Evolutionary conservation across 2,329 filamentous ascomycete genomes (phyloP), one percentile per base, ranked within the genome.

Genomic region (Fusarium cyanostomum): DNA sequence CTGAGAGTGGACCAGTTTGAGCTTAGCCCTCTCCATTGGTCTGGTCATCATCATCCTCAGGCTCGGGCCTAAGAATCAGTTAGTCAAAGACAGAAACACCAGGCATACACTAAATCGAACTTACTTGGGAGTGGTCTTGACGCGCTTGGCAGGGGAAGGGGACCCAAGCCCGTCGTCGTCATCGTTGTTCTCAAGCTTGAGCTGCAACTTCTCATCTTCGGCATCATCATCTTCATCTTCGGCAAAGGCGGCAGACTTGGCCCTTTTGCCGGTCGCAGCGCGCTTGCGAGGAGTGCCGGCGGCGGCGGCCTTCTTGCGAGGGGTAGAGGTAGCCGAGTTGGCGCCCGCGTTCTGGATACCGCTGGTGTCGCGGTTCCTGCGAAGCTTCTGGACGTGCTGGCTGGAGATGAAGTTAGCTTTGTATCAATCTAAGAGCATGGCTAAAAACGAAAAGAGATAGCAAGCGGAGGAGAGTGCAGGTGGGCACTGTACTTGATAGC

Each of bases 311-410:
- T 52, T 44, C 66, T 72, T 75, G 30, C 60, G 64, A 46, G 69
- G 71, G 16, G 72, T 71, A 3, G 50, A 15, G 3, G 62, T 71
- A 12, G 46, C 45, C 1, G 67, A 56, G 13, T 55, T 21, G 8
- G 49, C 53, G 15, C 59, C 59, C 7, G 63, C 52, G 8, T 13
- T 63, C 67, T 28, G 70, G 16, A 73, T 61, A 8, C 52, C 67
- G 11, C 59, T 35, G 6, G 68, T 70, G n/a, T 77, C 75, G 7
- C 75, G 73, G 33, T 60, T 72, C 58, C 72, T 74, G 58, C 77
- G 77, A 4, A 82, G 74, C 63, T 81, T 82, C 62, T 80, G 78
- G 8, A 82, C 75, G 30, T 82, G 80, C 66, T 82, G 80, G 41
- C 80, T 82, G 44, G 49, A 50, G 26, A 41, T 31, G 3, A n/a